These are phyloP conservation scores for Fusarium coffeatum DNA, from an alignment of 2,329 filamentous ascomycete species.

Conservation along the genomic window DNA sequence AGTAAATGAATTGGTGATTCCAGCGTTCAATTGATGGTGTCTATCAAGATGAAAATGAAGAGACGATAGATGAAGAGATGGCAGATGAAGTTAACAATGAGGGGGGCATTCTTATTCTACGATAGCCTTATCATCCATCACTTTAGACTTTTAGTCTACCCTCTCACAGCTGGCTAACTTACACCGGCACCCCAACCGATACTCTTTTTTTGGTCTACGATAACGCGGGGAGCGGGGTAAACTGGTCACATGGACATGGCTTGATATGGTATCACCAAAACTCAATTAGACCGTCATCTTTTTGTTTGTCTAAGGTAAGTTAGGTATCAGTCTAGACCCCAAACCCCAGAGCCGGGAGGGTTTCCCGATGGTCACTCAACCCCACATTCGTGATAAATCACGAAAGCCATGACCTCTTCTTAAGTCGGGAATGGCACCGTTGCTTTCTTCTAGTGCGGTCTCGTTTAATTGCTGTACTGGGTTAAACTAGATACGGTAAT, in stretches of 20 bases:
- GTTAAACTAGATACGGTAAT: constrained; percentile 10
- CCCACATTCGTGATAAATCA: constrained; percentile 13
- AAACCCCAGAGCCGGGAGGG: constrained; percentile 19
- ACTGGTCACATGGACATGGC: constrained; percentile 22
- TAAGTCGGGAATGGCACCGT: constrained; percentile 32
- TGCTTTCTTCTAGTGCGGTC: constrained; percentile 12
- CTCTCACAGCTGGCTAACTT: background rate
- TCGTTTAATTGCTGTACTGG: constrained; percentile 2
- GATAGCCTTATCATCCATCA: constrained; percentile 17
- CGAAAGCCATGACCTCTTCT: background rate
- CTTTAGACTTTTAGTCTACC: constrained; percentile 16
- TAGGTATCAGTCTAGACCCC: constrained; percentile 14
- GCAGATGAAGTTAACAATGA: background rate
- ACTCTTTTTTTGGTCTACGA: background rate
- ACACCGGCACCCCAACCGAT: constrained; percentile 30
- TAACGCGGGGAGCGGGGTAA: constrained; percentile 37
- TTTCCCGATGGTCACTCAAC: constrained; percentile 27
- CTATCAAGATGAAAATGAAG: background rate
- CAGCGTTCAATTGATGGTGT: background rate
- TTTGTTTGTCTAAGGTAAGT: constrained; percentile 1
- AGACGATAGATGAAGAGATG: background rate
- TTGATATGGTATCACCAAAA: constrained; percentile 4
- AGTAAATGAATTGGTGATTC: background rate
- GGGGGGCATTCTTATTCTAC: constrained; percentile 10
- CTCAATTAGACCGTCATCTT: constrained; percentile 14